These are phyloP conservation scores for Salix suchowensis DNA, from an alignment of 345 rosid species.

Conservation along the genomic window DNA sequence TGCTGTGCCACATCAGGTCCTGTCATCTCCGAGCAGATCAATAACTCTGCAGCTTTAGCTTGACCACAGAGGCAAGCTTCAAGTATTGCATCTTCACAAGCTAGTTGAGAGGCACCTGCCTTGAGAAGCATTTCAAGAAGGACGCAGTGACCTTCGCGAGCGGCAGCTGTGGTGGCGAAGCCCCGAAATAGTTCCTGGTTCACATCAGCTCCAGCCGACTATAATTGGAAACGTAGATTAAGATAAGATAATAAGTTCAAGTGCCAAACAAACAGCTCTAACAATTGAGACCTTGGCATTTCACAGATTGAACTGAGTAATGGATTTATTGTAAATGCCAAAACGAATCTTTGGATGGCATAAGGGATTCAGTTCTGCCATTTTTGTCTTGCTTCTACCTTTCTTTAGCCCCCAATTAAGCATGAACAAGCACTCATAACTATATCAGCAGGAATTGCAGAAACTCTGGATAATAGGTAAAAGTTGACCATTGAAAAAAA, in stretches of 20 bases:
- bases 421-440: not conserved
- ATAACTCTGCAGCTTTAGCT: constrained; percentile 24
- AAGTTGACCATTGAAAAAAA: not conserved
- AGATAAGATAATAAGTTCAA: not conserved
- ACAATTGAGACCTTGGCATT: not conserved
- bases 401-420: not conserved
- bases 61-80: constrained; percentile 36
- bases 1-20: constrained; percentile 28
- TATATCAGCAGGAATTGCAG: not conserved
- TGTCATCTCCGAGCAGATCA: constrained; percentile 35
- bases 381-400: not conserved
- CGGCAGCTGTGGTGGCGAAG: constrained; percentile 39
- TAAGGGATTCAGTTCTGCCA: not conserved
- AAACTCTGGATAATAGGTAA: not conserved
- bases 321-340: too few relatives aligned
- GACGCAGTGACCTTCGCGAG: constrained; percentile 32
- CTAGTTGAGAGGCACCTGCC: constrained; percentile 35
- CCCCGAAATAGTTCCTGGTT: constrained; percentile 37
- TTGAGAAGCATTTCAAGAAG: constrained; percentile 38
- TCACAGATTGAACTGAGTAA: not conserved
- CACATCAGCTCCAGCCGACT: constrained; percentile 40
- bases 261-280: too few relatives aligned
- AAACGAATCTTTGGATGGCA: too few relatives aligned
- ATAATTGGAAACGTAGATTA: not conserved
- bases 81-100: constrained; percentile 32